Conservation (phyloP, 2,329 filamentous ascomycete genomes). For the Cyanodermella asteris region DNA sequence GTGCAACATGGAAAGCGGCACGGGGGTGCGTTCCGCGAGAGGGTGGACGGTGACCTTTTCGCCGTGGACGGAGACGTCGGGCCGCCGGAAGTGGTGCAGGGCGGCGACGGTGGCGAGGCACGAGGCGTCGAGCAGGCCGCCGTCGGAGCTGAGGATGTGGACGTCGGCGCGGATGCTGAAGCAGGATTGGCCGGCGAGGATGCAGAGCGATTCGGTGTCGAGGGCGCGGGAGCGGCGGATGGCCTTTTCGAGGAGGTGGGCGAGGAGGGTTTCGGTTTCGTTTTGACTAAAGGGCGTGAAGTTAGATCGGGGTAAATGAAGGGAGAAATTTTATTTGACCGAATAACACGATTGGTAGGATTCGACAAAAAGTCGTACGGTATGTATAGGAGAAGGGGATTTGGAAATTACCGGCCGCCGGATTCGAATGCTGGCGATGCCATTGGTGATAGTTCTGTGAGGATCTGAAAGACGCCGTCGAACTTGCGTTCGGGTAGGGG, state of each 20-base stretch:
- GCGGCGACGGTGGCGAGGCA: conserved; percentile 77
- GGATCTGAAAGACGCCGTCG: conserved; percentile 85
- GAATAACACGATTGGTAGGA: neutral
- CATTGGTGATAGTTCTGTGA: conserved; percentile 80
- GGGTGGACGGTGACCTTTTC: conserved; percentile 71
- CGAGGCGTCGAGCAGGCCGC: conserved; percentile 60
- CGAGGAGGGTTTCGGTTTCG: conserved; percentile 66
- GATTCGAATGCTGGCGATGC: conserved; percentile 76
- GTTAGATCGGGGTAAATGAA: conserved; percentile 2
- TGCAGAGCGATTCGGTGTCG: conserved; percentile 87
- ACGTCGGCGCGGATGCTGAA: conserved; percentile 83
- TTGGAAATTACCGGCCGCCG: conserved; percentile 19
- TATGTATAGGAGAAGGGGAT: conserved; percentile 1
- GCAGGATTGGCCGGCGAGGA: conserved; percentile 73
- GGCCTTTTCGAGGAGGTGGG: conserved; percentile 79
- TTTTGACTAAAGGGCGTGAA: conserved; percentile 34
- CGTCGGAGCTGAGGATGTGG: conserved; percentile 78
- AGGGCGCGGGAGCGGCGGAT: conserved; percentile 78
- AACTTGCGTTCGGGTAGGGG: conserved; percentile 78
- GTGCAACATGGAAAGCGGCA: conserved; percentile 76
- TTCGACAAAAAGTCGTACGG: neutral
- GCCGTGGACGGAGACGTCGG: conserved; percentile 70
- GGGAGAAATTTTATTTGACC: neutral
- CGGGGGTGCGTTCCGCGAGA: conserved; percentile 66
- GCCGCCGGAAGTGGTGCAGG: conserved; percentile 74